phyloP scores from a whole-genome alignment of 371 early-diverging fungal genomes.

The Syncephalastrum contaminatum region DNA sequence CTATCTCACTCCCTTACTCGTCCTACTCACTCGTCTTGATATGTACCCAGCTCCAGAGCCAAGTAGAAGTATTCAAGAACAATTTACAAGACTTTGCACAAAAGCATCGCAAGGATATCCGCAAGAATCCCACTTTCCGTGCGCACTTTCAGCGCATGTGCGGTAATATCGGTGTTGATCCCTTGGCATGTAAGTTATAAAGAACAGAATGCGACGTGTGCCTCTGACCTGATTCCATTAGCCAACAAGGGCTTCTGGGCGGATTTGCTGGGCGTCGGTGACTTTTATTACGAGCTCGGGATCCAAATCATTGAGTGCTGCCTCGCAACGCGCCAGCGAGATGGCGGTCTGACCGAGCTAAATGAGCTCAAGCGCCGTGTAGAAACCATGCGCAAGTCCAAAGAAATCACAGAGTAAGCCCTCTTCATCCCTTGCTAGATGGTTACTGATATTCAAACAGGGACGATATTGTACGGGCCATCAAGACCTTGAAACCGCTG shows the following conservation, averaged over 20 bases:
- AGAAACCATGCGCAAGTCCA: constrained; percentile 57
- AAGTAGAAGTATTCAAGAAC: constrained; percentile 76
- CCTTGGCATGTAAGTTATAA: constrained; percentile 76
- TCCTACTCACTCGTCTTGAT: not conserved
- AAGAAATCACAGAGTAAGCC: constrained; percentile 40
- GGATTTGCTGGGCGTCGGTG: constrained; percentile 92
- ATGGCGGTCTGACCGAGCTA: constrained; percentile 91
- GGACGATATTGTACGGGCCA: constrained; percentile 86
- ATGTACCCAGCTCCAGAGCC: constrained; percentile 59
- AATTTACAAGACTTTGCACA: constrained; percentile 86
- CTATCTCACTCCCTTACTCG: not conserved
- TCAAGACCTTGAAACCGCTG: constrained; percentile 81
- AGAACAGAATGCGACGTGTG: not conserved
- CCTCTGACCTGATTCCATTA: constrained; percentile 21
- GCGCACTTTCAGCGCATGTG: constrained; percentile 94
- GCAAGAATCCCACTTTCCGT: constrained; percentile 85
- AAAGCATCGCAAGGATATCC: constrained; percentile 86
- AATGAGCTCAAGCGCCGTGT: constrained; percentile 72
- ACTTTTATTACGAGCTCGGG: constrained; percentile 95
- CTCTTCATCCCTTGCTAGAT: not conserved
- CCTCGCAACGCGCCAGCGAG: constrained; percentile 74
- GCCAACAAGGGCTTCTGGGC: constrained; percentile 96
- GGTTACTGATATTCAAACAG: constrained; percentile 15
- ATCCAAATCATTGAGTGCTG: constrained; percentile 92
- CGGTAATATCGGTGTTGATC: constrained; percentile 91